These are phyloP conservation scores for Penicillium sp. DNA, from an alignment of 2,329 filamentous ascomycete species.

Conservation along the genomic window DNA sequence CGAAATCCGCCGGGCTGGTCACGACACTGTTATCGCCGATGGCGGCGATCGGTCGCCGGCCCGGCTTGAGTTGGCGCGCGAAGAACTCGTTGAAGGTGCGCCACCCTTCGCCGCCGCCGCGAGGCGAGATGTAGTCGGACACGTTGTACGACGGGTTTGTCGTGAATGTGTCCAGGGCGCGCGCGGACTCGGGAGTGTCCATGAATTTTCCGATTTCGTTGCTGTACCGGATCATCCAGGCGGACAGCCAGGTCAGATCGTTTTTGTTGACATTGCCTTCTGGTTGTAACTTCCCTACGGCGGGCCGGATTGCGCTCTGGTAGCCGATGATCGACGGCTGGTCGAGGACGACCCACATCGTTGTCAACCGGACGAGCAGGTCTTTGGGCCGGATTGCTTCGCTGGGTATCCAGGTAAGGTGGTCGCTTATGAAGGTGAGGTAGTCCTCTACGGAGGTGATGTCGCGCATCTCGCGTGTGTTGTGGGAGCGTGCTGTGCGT, in stretches of 20 bases:
- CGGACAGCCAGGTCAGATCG: conserved; percentile 18
- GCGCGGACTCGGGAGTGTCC: conserved; percentile 14
- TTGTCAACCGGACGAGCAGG: conserved; percentile 12
- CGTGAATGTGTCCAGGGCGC: conserved; percentile 14
- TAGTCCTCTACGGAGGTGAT: conserved; percentile 12
- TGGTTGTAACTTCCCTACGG: neutral
- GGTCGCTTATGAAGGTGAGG: conserved; percentile 7
- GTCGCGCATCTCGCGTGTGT: neutral
- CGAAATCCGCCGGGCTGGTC: neutral
- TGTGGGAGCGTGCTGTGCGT: neutral
- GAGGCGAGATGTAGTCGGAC: conserved; percentile 2
- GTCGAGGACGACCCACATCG: conserved; percentile 22
- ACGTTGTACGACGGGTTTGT: conserved; percentile 9
- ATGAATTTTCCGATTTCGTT: conserved; percentile 17
- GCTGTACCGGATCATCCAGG: conserved; percentile 20
- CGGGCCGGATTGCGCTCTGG: conserved; percentile 16
- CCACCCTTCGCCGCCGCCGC: conserved; percentile 8
- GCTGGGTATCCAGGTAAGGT: conserved; percentile 19
- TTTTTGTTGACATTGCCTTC: too few species aligned
- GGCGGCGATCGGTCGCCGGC: neutral
- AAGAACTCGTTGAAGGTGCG: conserved; percentile 23
- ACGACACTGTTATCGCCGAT: neutral
- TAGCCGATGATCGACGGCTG: conserved; percentile 14
- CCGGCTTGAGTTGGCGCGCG: conserved; percentile 5
- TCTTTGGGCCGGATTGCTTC: conserved; percentile 14